phyloP scores from a whole-genome alignment of 768 basidiomycete genomes.

The Plicaturopsis crispa region DNA sequence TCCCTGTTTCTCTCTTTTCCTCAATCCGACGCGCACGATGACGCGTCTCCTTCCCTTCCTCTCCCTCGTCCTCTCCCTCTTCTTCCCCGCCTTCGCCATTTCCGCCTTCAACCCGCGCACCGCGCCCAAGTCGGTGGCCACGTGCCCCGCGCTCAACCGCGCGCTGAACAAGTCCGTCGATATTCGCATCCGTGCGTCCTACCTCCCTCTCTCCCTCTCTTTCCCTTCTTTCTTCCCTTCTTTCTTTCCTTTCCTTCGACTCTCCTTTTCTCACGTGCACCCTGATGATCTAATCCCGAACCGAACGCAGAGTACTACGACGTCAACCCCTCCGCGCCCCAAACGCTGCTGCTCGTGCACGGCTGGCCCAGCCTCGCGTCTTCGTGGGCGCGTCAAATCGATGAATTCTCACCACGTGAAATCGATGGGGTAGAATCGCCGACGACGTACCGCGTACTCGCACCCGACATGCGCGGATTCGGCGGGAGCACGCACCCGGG shows the following conservation, averaged over 20 bases:
- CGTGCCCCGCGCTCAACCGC: slow-evolving; percentile 36
- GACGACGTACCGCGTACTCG: slow-evolving; percentile 51
- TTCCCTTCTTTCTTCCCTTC: not conserved
- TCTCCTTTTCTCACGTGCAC: not conserved
- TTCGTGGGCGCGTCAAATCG: slow-evolving; percentile 66
- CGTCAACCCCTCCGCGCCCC: slow-evolving; percentile 44
- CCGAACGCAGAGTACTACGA: slow-evolving; percentile 49
- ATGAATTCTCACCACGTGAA: slow-evolving; percentile 45
- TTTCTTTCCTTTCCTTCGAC: not conserved
- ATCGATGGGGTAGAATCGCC: slow-evolving; percentile 1
- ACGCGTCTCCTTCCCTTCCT: too few relatives aligned
- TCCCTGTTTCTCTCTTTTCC: too few relatives aligned
- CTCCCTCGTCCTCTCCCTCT: too few relatives aligned
- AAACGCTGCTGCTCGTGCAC: slow-evolving; percentile 61
- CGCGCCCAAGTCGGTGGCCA: slow-evolving; percentile 24
- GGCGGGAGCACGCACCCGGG: slow-evolving; percentile 60
- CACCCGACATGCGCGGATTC: slow-evolving; percentile 65
- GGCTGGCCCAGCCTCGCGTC: slow-evolving; percentile 80
- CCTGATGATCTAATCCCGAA: not conserved
- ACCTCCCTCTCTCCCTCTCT: not conserved
- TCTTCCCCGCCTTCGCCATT: too few relatives aligned
- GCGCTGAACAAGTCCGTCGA: slow-evolving; percentile 22
- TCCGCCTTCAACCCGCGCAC: slow-evolving; percentile 29
- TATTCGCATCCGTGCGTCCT: slow-evolving; percentile 37
- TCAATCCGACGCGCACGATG: too few relatives aligned